Evolutionary conservation across 352 stramenopile species (phyloP).

Genomic region (Phytopythium ostracodes): DNA sequence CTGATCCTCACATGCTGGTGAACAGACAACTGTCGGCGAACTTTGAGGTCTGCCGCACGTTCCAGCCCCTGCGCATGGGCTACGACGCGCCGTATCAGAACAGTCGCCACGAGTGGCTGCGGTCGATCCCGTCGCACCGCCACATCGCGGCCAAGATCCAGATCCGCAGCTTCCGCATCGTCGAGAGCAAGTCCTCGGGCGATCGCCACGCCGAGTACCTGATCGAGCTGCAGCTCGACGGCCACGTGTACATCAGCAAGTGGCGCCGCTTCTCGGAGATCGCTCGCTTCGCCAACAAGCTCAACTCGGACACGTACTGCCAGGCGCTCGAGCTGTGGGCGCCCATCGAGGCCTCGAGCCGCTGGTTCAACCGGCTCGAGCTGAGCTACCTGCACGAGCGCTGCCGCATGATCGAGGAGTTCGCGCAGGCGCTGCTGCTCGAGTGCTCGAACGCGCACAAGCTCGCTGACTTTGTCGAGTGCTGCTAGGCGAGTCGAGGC

Average conservation of each 20-base stretch:
- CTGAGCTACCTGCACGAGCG: conserved; percentile 77
- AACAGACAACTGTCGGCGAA: conserved; percentile 60
- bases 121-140: conserved; percentile 54
- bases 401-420: conserved; percentile 74
- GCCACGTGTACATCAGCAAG: conserved; percentile 52
- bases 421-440: conserved; percentile 66
- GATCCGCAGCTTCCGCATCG: conserved; percentile 82
- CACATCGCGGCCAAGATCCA: conserved; percentile 77
- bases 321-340: conserved; percentile 55
- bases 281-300: conserved; percentile 50
- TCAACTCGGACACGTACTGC: conserved; percentile 53
- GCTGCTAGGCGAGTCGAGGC: conserved; percentile 13
- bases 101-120: conserved; percentile 63
- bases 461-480: conserved; percentile 66
- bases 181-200: conserved; percentile 40
- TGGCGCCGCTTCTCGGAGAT: conserved; percentile 79
- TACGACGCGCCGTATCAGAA: conserved; percentile 65
- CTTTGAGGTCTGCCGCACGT: conserved; percentile 74
- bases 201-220: conserved; percentile 78
- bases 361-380: conserved; percentile 84
- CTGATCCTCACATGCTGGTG: conserved; percentile 14
- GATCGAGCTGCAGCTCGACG: conserved; percentile 73
- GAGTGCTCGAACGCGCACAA: conserved; percentile 70
- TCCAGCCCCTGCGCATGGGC: conserved; percentile 40
- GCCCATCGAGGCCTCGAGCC: conserved; percentile 46